Base-by-base conservation (phyloP, 139 green algal species). In the Coccomyxa sp. region DNA sequence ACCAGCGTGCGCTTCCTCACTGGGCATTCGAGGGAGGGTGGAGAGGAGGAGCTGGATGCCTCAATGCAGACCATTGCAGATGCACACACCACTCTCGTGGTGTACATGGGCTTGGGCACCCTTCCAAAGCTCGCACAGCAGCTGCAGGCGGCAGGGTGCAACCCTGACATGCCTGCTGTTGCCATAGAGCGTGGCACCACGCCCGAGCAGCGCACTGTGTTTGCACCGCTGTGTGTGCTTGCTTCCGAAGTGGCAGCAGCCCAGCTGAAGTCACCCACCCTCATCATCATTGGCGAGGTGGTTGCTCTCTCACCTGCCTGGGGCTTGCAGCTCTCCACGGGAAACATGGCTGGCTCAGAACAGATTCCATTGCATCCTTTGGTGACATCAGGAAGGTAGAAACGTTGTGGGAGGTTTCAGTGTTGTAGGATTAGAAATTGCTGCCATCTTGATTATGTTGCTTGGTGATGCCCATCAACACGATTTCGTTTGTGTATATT, bases 71-170 rank as follows among this genome's bases (percentile, higher is more conserved):
- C 86, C 14, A 89, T 85, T 13, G 92, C 91, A 10, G 96, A 99
- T 88, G 89, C 91, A 0, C 76, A 96, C 91, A 97, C 96, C 68
- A 99, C 97, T 11, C 93, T 99, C 10, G 93, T 99, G 0, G 91
- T 99, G 13, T 99, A 99, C 91, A 99, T 99, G 97, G 97, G 97
- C 0, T 90, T 99, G 31, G 85, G 84, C 38, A 99, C 94, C 45
- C 91, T 99, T 71, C 93, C 94, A 13, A 75, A 60, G 15, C 90
- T 98, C 57, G 83, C 87, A 1, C n/a, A 82, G 76, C 88, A 93
- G 86, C 90, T 99, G 25, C 58, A 88, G 9, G 80, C 76, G 18
- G 84, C 85, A 16, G 96, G 96, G 12, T 81, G 96, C 23, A 16
- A 58, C 11, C 58, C 86, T 0, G 77, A 86, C 25, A 97, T 92